Base-by-base conservation (phyloP, 2,329 filamentous ascomycete species). In the Cladosporium cucumerinum region DNA sequence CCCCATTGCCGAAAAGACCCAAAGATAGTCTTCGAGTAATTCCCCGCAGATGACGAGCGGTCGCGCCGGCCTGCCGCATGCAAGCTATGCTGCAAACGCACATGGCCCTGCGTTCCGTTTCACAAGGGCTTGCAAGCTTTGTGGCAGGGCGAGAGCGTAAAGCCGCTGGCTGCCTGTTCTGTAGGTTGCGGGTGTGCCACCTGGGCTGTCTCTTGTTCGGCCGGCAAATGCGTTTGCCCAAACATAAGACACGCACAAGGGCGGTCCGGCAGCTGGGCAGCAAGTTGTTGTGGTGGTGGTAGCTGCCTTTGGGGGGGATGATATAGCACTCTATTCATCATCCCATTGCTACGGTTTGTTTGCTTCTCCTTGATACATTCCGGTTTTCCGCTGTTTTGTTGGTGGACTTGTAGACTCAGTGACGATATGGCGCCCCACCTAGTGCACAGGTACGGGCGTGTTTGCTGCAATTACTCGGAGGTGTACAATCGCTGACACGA, bases 371-470 rank as follows among this genome's bases (percentile, higher is more conserved):
- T 21, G 39, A 46, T 7, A n/a, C 39, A 2, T 21, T n/a, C n/a
- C n/a, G 39, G 5, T 54, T 32, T 21, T 32, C 6, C 25, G 25
- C 48, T 54, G n/a, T 62, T 25, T 28, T 8, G 36, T 28, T 59
- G 23, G 36, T 59, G n/a, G 23, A n/a, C 1, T 28, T 48, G 25
- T 54, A 30, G 16, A 48, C 23, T 10, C 21, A 25, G 39, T 23
- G 36, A 46, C 7, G 51, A 26, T 28, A 64, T 58, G 61, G 61
- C 61, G 43, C 61, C 46, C 14, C 68, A 66, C 49, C 46, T 69
- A 52, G 66, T 69, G 49, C 66, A 69, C 39, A 69, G 66, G 66
- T 67, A 36, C 30, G 43, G 5, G 3, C 11, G 12, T 7, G 32
- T 39, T 21, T 55, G 49, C 60, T 55, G 49, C 8, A 11, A 46